Evolutionary conservation across 1,139 yeast species (phyloP).

Genomic region (Protomyces inouyei): DNA sequence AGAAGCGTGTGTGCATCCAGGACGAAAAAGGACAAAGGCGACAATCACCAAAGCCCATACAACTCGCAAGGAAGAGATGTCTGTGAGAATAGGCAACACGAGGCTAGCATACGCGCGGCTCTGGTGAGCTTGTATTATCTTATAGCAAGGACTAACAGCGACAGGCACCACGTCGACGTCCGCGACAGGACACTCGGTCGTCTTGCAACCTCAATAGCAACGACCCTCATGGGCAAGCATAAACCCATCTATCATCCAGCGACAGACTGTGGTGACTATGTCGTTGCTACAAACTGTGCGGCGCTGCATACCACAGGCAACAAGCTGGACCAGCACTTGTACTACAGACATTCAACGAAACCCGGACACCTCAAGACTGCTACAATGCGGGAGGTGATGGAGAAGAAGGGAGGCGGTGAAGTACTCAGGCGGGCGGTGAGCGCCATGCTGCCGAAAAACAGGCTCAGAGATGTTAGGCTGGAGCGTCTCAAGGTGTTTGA

Average conservation of each 20-base stretch:
- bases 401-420: constrained; percentile 81
- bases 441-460: constrained; percentile 93
- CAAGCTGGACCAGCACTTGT: constrained; percentile 74
- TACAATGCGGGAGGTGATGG: constrained; percentile 72
- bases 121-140: neutral
- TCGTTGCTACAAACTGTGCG: constrained; percentile 89
- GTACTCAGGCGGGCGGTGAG: constrained; percentile 78
- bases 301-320: constrained; percentile 75
- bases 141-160: too few relatives aligned
- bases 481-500: constrained; percentile 82
- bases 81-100: constrained; percentile 24
- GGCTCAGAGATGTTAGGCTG: constrained; percentile 69
- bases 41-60: neutral
- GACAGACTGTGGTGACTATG: constrained; percentile 92
- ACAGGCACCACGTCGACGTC: constrained; percentile 88
- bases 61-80: neutral
- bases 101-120: constrained; percentile 16
- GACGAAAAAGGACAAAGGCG: neutral
- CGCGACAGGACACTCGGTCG: constrained; percentile 88
- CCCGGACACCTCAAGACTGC: constrained; percentile 85
- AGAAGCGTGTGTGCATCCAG: constrained; percentile 36
- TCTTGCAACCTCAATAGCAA: constrained; percentile 81
- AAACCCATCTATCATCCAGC: constrained; percentile 76
- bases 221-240: constrained; percentile 88
- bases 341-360: constrained; percentile 83